Conservation (phyloP, 1,139 yeast genomes). For the Fermentozyma sake region DNA sequence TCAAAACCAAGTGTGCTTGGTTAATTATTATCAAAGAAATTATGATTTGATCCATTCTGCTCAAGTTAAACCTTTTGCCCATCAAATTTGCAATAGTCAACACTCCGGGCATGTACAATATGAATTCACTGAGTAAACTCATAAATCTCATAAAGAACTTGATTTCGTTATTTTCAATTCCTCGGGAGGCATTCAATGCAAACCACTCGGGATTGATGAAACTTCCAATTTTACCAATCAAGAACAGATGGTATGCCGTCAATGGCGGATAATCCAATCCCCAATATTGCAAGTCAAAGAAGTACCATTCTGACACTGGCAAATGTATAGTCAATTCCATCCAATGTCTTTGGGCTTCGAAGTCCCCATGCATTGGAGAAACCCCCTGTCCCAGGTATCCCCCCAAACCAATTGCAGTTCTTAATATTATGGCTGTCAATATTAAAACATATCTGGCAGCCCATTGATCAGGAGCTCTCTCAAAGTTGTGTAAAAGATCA, state of each 20-base stretch:
- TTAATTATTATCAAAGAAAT: constrained; percentile 70
- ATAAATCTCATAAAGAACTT: constrained; percentile 84
- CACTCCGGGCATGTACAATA: constrained; percentile 77
- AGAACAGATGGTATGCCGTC: constrained; percentile 88
- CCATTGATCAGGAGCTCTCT: constrained; percentile 80
- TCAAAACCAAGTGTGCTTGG: constrained; percentile 76
- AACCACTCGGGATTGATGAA: constrained; percentile 71
- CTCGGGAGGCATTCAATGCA: constrained; percentile 65
- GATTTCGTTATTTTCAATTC: constrained; percentile 60
- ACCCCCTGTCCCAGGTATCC: constrained; percentile 68
- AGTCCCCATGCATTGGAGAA: constrained; percentile 88
- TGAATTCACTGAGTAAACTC: constrained; percentile 68
- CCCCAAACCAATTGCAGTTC: constrained; percentile 88
- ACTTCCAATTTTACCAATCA: constrained; percentile 70
- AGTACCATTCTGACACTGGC: constrained; percentile 80
- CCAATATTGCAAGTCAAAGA: constrained; percentile 88
- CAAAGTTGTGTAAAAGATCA: constrained; percentile 38
- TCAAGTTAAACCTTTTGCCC: constrained; percentile 50
- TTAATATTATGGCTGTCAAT: constrained; percentile 66
- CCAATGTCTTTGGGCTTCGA: constrained; percentile 99
- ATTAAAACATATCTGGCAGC: constrained; percentile 76
- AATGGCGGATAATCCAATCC: constrained; percentile 97
- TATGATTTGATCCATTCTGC: constrained; percentile 72
- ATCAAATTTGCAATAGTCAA: constrained; percentile 63
- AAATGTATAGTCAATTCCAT: constrained; percentile 80